Base-by-base conservation (phyloP, 192 early-diverging fungal genomes). In the Backusella morwellensis region DNA sequence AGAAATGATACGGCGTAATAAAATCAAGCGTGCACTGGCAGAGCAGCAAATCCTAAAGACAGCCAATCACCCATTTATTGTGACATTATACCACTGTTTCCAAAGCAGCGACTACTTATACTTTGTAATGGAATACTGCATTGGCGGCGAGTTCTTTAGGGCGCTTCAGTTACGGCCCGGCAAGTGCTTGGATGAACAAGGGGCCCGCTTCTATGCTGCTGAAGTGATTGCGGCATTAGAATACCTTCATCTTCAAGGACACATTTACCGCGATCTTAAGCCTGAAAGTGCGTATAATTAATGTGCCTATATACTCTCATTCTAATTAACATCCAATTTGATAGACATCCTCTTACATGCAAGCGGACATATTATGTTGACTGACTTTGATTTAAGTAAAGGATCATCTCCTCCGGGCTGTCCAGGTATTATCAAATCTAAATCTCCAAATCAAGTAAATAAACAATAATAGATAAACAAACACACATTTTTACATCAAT, bases 371-470 rank as follows among this genome's bases (percentile, higher is more conserved):
- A 98, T 99, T 77, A 98, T 97, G 96, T 86, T 99, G 75, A 95
- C 96, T 15, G 98, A 99, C 79, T 99, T 99, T 88, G 98, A 99
- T 85, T 90, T 99, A 19, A 97, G 96, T 12, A 99, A 99, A 88
- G 95, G 95, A 75, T 95, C 96, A 3, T 85, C 86, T 63, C 91
- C 93, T 40, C 91, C 94, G 1, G 93, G 92, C 19, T 89, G 91
- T 29, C 93, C 95, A 9, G 83, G 80, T 6, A 84, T 95, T 15
- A 85, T 94, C 15, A 90, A 90, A 70, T 86, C 84, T 41, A 84
- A 84, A 54, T 86, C 85, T 1, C 89, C 85, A 56, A 88, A 91
- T 75, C 80, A 83, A 70, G 70, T 50, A 47, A 72, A 29, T 50
- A 50, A 41, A 35, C 6, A 70, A 23, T 26, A 42, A 38, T 21